Evolutionary conservation across 148 eudicot genomes (phyloP).

Genomic region (Rhododendron kiyosumense): DNA sequence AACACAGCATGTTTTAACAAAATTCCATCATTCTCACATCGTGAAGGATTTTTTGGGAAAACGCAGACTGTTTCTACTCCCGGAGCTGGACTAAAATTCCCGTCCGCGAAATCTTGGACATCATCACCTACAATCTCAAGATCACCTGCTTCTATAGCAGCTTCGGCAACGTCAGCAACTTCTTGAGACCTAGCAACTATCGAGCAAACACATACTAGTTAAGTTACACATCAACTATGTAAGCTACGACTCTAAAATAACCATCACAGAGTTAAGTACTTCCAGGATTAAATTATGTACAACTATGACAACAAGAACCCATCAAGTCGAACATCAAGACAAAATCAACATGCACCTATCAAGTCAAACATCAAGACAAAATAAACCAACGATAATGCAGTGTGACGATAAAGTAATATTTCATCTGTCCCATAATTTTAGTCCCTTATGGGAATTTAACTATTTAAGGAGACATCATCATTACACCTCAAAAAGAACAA

Average conservation of each 20-base stretch:
- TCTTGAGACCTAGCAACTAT: constrained; percentile 72
- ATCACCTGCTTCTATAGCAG: constrained; percentile 47
- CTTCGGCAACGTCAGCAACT: constrained; percentile 33
- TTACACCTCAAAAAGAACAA: neutral
- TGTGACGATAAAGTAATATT: no score
- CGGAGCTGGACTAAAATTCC: constrained; percentile 56
- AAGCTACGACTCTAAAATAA: neutral
- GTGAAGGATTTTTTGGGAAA: constrained; percentile 74
- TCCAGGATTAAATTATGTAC: neutral
- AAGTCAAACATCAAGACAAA: neutral
- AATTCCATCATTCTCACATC: constrained; percentile 30
- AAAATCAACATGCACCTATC: no score
- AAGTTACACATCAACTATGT: neutral
- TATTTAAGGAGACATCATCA: neutral
- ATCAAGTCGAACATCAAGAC: neutral
- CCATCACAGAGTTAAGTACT: neutral
- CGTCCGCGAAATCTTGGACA: constrained; percentile 42
- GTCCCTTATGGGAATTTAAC: neutral
- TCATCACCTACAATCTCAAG: constrained; percentile 69
- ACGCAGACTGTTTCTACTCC: constrained; percentile 77
- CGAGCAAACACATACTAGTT: neutral
- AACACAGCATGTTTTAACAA: neutral
- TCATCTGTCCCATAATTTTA: no score
- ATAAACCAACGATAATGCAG: neutral
- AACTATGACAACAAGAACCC: neutral